phyloP scores from a whole-genome alignment of 306 rosid genomes.

The Bauhinia variegata region DNA sequence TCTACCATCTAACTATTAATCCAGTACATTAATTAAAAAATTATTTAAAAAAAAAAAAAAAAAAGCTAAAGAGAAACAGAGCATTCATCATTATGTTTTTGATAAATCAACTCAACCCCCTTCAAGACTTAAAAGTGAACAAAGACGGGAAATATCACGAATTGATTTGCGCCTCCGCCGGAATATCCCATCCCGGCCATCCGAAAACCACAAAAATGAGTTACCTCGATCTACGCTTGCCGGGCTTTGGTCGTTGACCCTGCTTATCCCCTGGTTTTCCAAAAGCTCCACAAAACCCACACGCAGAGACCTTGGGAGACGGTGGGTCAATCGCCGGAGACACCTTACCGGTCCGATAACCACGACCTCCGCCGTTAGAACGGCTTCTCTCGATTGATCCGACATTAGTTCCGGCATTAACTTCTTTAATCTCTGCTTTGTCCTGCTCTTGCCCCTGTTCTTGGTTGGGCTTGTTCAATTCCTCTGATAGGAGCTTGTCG shows the following conservation, averaged over 20 bases:
- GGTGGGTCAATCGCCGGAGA: slow-evolving; percentile 81
- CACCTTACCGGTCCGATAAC: slow-evolving; percentile 60
- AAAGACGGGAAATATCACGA: background rate
- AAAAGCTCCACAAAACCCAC: slow-evolving; percentile 68
- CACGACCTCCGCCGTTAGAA: slow-evolving; percentile 62
- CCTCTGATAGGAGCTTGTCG: slow-evolving; percentile 58
- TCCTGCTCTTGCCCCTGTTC: slow-evolving; percentile 13
- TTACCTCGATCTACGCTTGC: slow-evolving; percentile 54
- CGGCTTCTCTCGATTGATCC: slow-evolving; percentile 56
- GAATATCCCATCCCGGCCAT: slow-evolving; percentile 23
- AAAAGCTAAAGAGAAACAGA: background rate
- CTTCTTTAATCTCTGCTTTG: slow-evolving; percentile 20
- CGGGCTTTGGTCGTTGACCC: slow-evolving; percentile 42
- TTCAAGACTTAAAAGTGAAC: background rate
- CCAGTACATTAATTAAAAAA: slow-evolving; percentile 2
- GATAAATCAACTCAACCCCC: slow-evolving; percentile 17
- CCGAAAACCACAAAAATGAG: background rate
- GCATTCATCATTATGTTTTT: slow-evolving; percentile 21
- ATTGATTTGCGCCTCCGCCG: slow-evolving; percentile 9
- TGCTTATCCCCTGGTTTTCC: slow-evolving; percentile 44
- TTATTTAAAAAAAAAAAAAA: background rate
- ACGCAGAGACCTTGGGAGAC: slow-evolving; percentile 78
- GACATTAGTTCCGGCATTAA: slow-evolving; percentile 4
- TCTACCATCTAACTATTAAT: slow-evolving; percentile 13
- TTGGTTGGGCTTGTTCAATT: slow-evolving; percentile 45